Evolutionary conservation across 2,329 filamentous ascomycete species (phyloP).

Genomic region (Hymenoscyphus repandus): DNA sequence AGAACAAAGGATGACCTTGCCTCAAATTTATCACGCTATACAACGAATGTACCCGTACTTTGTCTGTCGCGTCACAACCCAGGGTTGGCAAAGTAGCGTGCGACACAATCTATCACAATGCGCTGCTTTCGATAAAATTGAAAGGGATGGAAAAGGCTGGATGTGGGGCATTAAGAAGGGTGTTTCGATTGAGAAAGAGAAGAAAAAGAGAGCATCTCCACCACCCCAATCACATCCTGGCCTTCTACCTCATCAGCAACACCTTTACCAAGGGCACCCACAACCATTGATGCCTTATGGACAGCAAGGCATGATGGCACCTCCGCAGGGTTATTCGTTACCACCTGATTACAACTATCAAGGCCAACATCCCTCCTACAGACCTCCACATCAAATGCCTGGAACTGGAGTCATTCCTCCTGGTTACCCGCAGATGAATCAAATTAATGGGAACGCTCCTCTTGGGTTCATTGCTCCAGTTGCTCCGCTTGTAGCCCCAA

Average conservation of each 20-base stretch:
- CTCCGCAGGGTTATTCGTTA: conserved; percentile 22
- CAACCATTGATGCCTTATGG: conserved; percentile 18
- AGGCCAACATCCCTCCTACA: background rate
- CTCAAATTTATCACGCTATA: conserved; percentile 56
- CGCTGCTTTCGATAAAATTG: conserved; percentile 49
- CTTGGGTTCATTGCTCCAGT: conserved; percentile 16
- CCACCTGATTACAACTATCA: conserved; percentile 21
- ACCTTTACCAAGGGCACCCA: conserved; percentile 25
- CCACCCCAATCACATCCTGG: conserved; percentile 34
- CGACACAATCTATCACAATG: conserved; percentile 55
- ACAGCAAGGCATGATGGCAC: conserved; percentile 21
- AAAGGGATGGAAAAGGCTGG: conserved; percentile 50
- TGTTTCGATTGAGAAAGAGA: conserved; percentile 51
- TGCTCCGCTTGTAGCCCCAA: conserved; percentile 20
- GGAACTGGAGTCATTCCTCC: conserved; percentile 13
- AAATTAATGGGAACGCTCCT: conserved; percentile 14
- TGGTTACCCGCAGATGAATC: conserved; percentile 8
- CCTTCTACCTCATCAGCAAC: conserved; percentile 24
- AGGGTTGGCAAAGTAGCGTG: conserved; percentile 58
- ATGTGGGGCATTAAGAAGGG: conserved; percentile 50
- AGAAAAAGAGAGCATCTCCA: conserved; percentile 40
- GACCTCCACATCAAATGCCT: conserved; percentile 11
- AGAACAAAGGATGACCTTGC: conserved; percentile 47
- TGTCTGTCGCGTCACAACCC: conserved; percentile 46
- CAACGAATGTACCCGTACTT: conserved; percentile 53